Evolutionary conservation across 1,139 yeast species (phyloP), one percentile per base, ranked within the genome.

Genomic region (Yamadazyma diddensiae): DNA sequence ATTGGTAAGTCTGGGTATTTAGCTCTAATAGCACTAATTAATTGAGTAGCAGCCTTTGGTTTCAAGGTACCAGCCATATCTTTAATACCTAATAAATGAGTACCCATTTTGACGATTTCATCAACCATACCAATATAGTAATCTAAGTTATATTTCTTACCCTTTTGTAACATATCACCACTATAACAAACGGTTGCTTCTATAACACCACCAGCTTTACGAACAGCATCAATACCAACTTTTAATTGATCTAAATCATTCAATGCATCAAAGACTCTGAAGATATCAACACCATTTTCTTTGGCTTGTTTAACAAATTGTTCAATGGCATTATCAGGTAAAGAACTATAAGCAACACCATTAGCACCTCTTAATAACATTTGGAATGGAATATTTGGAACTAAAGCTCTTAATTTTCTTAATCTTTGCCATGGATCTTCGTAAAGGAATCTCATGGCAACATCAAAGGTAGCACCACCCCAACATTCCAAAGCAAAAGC

Each of bases 391-490:
- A 92, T 88, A 68, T 92, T 94, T 54, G 99, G 99, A 38, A 94
- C 98, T 38, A 83, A 75, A 52, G 76, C 76, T 64, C 98, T 79
- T 59, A 92, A 71, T 61, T 79, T 74, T 63, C 95, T 80, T 57
- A 92, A 76, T 64, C 99, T 80, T 39, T 77, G 95, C 99, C 99
- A 92, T 47, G 99, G 99, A 59, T 90, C 97, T 71, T 92, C 99
- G 60, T 90, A 90, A 53, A 92, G 74, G 73, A 94, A 94, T 64
- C 98, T 79, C 97, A 92, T 90, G 40, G 96, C 85, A 35, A 92
- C 98, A 57, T 92, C 99, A 54, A 92, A 92, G 21, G 99, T 92
- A 36, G 99, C 98, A 65, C 99, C 99, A 65, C 99, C 99, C 99
- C 99, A 92, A 70, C 97, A 92, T 69, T 92, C 99, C 36, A 92